Evolutionary conservation across 2,329 filamentous ascomycete species (phyloP).

Genomic region (Ceratocystis variospora): DNA sequence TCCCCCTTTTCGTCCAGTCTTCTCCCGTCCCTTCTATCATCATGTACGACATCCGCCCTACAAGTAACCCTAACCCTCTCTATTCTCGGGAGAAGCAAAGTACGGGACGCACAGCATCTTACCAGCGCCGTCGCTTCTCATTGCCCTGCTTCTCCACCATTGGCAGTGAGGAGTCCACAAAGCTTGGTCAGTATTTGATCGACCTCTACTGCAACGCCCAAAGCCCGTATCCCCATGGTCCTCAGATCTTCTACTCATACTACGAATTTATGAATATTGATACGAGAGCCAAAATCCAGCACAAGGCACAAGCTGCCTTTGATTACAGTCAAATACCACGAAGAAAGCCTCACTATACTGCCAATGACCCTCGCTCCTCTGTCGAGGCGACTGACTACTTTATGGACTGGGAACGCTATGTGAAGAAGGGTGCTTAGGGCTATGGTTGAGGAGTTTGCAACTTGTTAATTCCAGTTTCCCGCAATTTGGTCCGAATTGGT

Average conservation of each 20-base stretch:
- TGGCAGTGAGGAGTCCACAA: neutral
- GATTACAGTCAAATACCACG: slow-evolving; percentile 4
- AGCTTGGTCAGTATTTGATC: neutral
- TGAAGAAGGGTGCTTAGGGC: neutral
- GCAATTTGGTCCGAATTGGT: neutral
- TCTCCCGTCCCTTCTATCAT: neutral
- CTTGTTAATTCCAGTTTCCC: neutral
- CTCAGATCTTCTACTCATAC: neutral
- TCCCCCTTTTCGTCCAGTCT: neutral
- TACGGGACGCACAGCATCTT: neutral
- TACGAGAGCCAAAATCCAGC: neutral
- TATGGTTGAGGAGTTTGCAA: neutral
- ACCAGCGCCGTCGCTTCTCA: neutral
- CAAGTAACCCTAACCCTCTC: neutral
- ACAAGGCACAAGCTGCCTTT: neutral
- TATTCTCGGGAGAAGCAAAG: neutral
- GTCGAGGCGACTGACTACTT: neutral
- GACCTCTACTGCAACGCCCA: slow-evolving; percentile 1
- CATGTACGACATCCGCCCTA: neutral
- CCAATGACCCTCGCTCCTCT: neutral
- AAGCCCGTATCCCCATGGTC: slow-evolving; percentile 1
- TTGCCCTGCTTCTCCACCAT: neutral
- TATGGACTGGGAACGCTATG: neutral
- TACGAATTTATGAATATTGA: neutral
- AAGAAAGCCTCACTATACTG: neutral